Evolutionary conservation across 352 stramenopile genomes (phyloP).

Genomic region (Peronospora tabacina): DNA sequence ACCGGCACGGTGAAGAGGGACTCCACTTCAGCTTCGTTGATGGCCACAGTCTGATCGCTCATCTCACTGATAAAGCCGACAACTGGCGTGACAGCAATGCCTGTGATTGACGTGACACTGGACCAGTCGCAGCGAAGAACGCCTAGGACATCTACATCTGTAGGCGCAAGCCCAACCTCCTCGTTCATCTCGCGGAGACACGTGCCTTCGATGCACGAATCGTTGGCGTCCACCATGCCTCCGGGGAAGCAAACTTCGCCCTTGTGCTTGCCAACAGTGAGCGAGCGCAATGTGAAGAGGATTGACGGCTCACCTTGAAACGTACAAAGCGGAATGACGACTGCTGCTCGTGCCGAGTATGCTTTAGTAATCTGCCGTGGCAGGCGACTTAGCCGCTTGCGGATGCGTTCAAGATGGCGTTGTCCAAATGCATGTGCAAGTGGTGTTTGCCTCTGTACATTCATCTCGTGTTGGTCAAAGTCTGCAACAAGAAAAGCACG

Average conservation of each 20-base stretch:
- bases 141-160: slow-evolving; percentile 88
- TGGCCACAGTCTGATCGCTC: slow-evolving; percentile 80
- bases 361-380: slow-evolving; percentile 91
- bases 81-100: slow-evolving; percentile 96
- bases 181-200: slow-evolving; percentile 97
- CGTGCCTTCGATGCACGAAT: slow-evolving; percentile 93
- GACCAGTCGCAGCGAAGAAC: slow-evolving; percentile 95
- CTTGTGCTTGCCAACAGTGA: slow-evolving; percentile 89
- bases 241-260: slow-evolving; percentile 96
- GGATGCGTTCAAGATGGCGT: slow-evolving; percentile 88
- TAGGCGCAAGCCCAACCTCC: slow-evolving; percentile 88
- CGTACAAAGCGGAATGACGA: slow-evolving; percentile 96
- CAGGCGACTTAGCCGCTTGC: slow-evolving; percentile 92
- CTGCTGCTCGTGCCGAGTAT: slow-evolving; percentile 86
- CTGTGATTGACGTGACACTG: slow-evolving; percentile 91
- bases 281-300: slow-evolving; percentile 92
- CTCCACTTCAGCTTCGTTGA: slow-evolving; percentile 94
- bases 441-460: slow-evolving; percentile 36
- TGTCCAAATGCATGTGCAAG: slow-evolving; percentile 71
- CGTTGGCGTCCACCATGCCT: slow-evolving; percentile 89
- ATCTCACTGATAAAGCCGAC: slow-evolving; percentile 95
- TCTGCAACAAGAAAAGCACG: slow-evolving; percentile 20
- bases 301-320: slow-evolving; percentile 92
- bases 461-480: slow-evolving; percentile 37
- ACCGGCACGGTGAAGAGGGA: slow-evolving; percentile 94